Base-by-base conservation (phyloP, 352 stramenopile species). In the Phytopythium vexans region DNA sequence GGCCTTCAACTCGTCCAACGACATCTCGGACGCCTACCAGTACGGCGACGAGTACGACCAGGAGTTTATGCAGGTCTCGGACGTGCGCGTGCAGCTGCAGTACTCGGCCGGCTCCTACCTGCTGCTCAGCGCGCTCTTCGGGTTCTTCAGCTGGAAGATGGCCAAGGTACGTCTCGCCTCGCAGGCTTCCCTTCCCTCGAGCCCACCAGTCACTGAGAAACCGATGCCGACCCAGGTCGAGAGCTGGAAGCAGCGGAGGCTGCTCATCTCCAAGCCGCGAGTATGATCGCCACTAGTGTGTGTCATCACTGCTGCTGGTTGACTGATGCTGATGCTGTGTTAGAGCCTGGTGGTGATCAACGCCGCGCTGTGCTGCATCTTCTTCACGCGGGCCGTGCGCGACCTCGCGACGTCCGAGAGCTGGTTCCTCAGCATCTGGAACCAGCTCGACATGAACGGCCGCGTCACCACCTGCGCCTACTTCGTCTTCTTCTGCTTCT, bases 401-500 rank as follows among this genome's bases (percentile, higher is more conserved):
- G 84, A 94, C 60, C 64, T 94, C 42, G 81, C 78, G 8, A 94
- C 82, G 40, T 91, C 82, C 31, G 77, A 94, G 59, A 91, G 83
- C 63, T 94, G 81, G 83, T 71, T 89, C 49, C 64, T 94, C 11
- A 90, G 78, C 58, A 91, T 94, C 38, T 87, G 80, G 77, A 94
- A 94, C 61, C 86, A 89, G 52, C 58, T 94, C 38, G 83, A 94
- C 52, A 88, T 92, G 78, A 91, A 87, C 41, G 82, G 81, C 52
- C 76, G 82, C 47, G 82, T 92, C 51, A 90, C 82, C 34, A 85
- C 81, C 36, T 81, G 88, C 39, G 69, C 69, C 11, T 89, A 84
- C 61, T 94, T 94, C 52, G 55, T 90, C 8, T 89, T 92, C 66
- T 92, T 92, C 60, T 91, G 82, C 70, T 89, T 92, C 51, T 94